Base-by-base conservation (phyloP, 371 early-diverging fungal species). In the Quaeritorhiza haematococci region DNA sequence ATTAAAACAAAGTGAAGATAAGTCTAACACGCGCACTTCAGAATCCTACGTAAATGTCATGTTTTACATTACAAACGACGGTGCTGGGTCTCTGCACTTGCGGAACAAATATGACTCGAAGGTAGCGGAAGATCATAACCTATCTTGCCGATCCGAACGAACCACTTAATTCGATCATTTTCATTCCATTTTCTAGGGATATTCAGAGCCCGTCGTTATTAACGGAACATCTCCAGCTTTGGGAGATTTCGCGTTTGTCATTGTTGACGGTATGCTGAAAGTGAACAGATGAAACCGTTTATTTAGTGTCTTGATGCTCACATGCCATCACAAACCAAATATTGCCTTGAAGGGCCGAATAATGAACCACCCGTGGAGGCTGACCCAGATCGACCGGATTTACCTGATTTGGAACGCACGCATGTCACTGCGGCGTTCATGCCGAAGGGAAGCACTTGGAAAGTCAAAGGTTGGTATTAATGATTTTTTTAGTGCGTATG, bases 151-250 rank as follows among this genome's bases (percentile, higher is more conserved):
- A n/a, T n/a, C n/a, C n/a, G n/a, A n/a, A n/a, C n/a, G n/a, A n/a
- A n/a, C n/a, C n/a, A n/a, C n/a, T n/a, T n/a, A n/a, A n/a, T n/a
- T n/a, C n/a, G n/a, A n/a, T n/a, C n/a, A n/a, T n/a, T n/a, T n/a
- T n/a, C n/a, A n/a, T n/a, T 21, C 10, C 23, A 7, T 45, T 10
- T 42, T 15, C 17, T 53, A 78, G 75, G 83, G 79, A 3, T 58
- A 75, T 21, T 46, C 58, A 26, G 73, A 72, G 15, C 73, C 71
- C 44, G 74, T 83, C 8, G 56, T 42, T 28, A 43, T 86, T 1
- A 73, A 69, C 30, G 86, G 88, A n/a, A 69, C 77, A 32, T 75
- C 85, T 1, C 76, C 79, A 10, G 82, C 82, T 26, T 64, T 87
- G 23, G 87, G 86, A 6, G 75, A 80, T 33, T 89, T 89, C 67